Percentiles rank a stretch among this genome's conserved stretches.
These are phyloP conservation scores for Phytophthora ramorum DNA, from an alignment of 352 stramenopile genomes.

Conservation along the genomic window DNA sequence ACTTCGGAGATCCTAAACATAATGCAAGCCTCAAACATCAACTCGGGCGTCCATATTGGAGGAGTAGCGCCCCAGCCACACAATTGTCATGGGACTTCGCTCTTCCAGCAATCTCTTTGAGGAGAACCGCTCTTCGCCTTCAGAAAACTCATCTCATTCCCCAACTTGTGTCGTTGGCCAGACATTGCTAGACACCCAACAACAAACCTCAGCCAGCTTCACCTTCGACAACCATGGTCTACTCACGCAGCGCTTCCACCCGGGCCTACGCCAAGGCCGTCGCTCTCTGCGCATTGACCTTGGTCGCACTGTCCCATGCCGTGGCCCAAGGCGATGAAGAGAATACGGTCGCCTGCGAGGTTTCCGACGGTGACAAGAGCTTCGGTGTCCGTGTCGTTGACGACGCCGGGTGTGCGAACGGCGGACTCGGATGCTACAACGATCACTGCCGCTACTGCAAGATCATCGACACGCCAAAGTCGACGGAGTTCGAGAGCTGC, in stretches of 20 bases:
- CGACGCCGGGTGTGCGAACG: slow-evolving; percentile 31
- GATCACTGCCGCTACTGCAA: slow-evolving; percentile 51
- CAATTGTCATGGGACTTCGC: background rate
- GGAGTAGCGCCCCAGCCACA: too few relatives aligned
- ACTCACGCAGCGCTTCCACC: slow-evolving; percentile 25
- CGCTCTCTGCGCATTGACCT: slow-evolving; percentile 21
- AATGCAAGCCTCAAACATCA: too few relatives aligned
- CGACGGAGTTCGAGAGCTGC: slow-evolving; percentile 39
- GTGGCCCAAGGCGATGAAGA: background rate
- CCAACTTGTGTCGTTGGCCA: slow-evolving; percentile 20
- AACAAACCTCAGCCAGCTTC: slow-evolving; percentile 1
- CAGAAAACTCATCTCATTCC: slow-evolving; percentile 4
- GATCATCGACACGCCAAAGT: slow-evolving; percentile 41
- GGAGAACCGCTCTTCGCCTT: background rate
- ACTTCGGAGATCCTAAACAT: too few relatives aligned
- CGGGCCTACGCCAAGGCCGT: slow-evolving; percentile 24
- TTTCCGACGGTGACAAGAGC: slow-evolving; percentile 33
- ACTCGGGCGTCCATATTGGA: too few relatives aligned
- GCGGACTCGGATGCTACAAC: slow-evolving; percentile 46
- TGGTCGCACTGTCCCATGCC: slow-evolving; percentile 15
- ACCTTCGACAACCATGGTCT: slow-evolving; percentile 29
- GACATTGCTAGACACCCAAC: slow-evolving; percentile 1
- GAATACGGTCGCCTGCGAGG: slow-evolving; percentile 13
- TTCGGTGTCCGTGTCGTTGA: slow-evolving; percentile 41
- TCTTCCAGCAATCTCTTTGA: background rate